Evolutionary conservation across 768 basidiomycete species (phyloP).

Genomic region (Goffeauzyma gilvescens): DNA sequence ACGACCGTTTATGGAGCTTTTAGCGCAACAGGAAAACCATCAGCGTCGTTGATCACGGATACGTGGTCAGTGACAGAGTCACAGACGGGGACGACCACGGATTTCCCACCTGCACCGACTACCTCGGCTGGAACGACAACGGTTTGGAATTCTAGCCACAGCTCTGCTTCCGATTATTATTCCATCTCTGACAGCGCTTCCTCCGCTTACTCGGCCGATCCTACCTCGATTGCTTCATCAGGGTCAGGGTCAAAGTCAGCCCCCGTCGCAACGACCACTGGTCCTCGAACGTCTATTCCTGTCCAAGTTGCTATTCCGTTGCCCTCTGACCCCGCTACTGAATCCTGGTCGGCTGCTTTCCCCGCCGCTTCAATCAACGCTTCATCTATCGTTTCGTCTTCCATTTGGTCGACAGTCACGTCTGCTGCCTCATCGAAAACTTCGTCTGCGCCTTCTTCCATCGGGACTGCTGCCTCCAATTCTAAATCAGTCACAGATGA

Average conservation of each 20-base stretch:
- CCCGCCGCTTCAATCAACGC: background rate
- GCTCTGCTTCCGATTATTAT: constrained; percentile 7
- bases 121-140: background rate
- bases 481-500: background rate
- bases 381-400: constrained; percentile 1
- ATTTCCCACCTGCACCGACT: background rate
- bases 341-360: constrained; percentile 3
- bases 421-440: background rate
- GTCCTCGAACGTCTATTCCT: background rate
- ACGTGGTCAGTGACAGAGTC: background rate
- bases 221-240: background rate
- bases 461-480: background rate
- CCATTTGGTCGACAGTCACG: background rate
- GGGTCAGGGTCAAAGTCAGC: constrained; percentile 1
- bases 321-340: background rate
- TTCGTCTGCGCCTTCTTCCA: constrained; percentile 1
- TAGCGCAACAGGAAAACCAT: background rate
- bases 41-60: background rate
- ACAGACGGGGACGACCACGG: background rate
- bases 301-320: background rate
- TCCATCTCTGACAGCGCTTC: background rate
- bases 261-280: constrained; percentile 1
- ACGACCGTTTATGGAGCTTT: background rate
- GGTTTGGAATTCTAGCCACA: background rate
- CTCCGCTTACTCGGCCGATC: background rate